Base-by-base conservation (phyloP, 495 filamentous ascomycete species). In the Lophiotrema nucula region DNA sequence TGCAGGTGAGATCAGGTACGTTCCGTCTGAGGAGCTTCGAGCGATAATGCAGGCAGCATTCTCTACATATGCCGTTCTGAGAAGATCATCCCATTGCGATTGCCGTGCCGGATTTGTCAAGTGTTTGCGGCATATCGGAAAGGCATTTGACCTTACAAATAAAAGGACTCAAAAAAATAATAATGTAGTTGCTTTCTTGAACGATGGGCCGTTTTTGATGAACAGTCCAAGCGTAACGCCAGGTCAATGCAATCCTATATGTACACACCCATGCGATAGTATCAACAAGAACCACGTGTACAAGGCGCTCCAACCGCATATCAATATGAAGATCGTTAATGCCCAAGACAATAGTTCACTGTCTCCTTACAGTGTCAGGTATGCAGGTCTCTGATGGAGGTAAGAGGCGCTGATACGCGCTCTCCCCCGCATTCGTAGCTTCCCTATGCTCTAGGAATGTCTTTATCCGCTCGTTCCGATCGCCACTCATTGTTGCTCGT, bases 381-480 rank as follows among this genome's bases (percentile, higher is more conserved):
- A 42, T 26, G 50, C 70, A 70, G 12, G 61, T 58, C 37, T 72
- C 67, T 27, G 64, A 22, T 24, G 48, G 62, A 28, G 67, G 68
- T 41, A 72, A 50, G 13, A 69, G 2, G 39, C 69, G 56, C 33
- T 61, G 48, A 38, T 60, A 62, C 38, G 52, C 58, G 23, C 69
- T 69, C 39, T 70, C 70, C 35, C 67, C 47, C 0, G 56, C 25
- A 24, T 27, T 31, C 2, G 42, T 24, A 8, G 56, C 62, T 18
- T 60, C 50, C 38, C 62, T 26, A 31, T 60, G 62, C 64, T 81
- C 77, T 19, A 95, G 64, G 65, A 95, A 95, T n/a, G 69, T 78
- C 59, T 88, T 74, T 28, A 96, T 80, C 47, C 88, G 79, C 58
- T 82, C 83, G 42, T 88, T 79, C 35, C 72, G 75, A 39, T 66